These are phyloP conservation scores for Rhododendron vialii DNA, from an alignment of 148 eudicot genomes.

Conservation along the genomic window DNA sequence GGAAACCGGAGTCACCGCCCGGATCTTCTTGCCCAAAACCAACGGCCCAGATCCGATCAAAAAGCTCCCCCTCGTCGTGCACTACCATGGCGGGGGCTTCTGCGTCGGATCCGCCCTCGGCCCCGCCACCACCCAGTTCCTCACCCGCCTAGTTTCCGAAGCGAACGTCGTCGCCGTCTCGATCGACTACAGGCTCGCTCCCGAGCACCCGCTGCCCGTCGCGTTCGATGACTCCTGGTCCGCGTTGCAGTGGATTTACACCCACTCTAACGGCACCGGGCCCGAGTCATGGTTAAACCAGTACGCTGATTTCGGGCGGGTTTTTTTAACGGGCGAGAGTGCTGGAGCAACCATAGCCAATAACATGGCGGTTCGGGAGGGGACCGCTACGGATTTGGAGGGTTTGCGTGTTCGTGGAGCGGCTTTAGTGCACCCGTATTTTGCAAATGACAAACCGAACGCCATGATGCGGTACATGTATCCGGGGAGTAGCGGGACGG, in stretches of 20 bases:
- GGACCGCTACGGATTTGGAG: background rate
- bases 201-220: constrained; percentile 29
- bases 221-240: constrained; percentile 37
- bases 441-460: constrained; percentile 18
- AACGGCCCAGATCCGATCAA: background rate
- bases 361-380: constrained; percentile 20
- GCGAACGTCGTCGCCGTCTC: constrained; percentile 21
- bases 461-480: constrained; percentile 21
- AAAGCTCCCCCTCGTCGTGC: constrained; percentile 18
- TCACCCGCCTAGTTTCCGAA: constrained; percentile 6
- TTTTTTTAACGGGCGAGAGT: constrained; percentile 38
- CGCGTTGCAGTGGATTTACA: constrained; percentile 24
- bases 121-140: background rate
- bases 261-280: constrained; percentile 16
- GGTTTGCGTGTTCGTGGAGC: constrained; percentile 7
- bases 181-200: constrained; percentile 26
- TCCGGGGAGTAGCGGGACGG: constrained; percentile 22
- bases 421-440: constrained; percentile 33
- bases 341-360: constrained; percentile 40
- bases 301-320: constrained; percentile 20
- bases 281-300: constrained; percentile 27
- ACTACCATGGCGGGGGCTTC: constrained; percentile 28
- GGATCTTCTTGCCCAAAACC: constrained; percentile 18
- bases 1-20: constrained; percentile 14
- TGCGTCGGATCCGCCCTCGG: constrained; percentile 13